phyloP scores from a whole-genome alignment of 371 early-diverging fungal genomes.

The Basidiobolus heterosporus region DNA sequence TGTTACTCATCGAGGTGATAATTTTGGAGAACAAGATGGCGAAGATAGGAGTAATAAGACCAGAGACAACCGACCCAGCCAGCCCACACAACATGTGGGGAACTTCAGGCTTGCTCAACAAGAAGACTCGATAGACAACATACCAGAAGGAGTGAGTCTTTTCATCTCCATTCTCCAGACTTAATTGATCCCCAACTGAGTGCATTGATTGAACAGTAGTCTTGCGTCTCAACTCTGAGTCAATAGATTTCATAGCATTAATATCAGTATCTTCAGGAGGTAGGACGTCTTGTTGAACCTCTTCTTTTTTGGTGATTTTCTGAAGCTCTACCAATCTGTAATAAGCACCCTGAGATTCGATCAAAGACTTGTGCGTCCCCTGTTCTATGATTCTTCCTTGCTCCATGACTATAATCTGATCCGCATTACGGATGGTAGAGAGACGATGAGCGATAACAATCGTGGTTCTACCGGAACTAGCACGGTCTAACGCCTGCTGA shows the following conservation, averaged over 20 bases:
- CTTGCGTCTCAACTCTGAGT: neutral
- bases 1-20: slow-evolving; percentile 19
- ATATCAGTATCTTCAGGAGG: slow-evolving; percentile 1
- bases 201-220: too few relatives aligned
- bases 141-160: neutral
- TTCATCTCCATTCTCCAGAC: neutral
- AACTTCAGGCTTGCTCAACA: slow-evolving; percentile 11
- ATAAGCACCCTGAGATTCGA: slow-evolving; percentile 30
- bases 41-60: slow-evolving; percentile 21
- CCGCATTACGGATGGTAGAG: slow-evolving; percentile 63
- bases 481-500: slow-evolving; percentile 61
- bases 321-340: slow-evolving; percentile 36
- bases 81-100: slow-evolving; percentile 7
- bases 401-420: slow-evolving; percentile 66
- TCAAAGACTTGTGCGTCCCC: slow-evolving; percentile 51
- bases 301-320: slow-evolving; percentile 19
- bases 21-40: slow-evolving; percentile 32
- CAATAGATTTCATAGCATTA: neutral
- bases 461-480: slow-evolving; percentile 62
- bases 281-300: neutral
- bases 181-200: neutral
- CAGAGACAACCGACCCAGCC: slow-evolving; percentile 9
- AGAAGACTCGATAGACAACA: slow-evolving; percentile 1
- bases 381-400: slow-evolving; percentile 50
- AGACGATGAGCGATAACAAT: slow-evolving; percentile 86